Base-by-base conservation (phyloP, 1,139 yeast genomes). In the Fermentozyma sake region DNA sequence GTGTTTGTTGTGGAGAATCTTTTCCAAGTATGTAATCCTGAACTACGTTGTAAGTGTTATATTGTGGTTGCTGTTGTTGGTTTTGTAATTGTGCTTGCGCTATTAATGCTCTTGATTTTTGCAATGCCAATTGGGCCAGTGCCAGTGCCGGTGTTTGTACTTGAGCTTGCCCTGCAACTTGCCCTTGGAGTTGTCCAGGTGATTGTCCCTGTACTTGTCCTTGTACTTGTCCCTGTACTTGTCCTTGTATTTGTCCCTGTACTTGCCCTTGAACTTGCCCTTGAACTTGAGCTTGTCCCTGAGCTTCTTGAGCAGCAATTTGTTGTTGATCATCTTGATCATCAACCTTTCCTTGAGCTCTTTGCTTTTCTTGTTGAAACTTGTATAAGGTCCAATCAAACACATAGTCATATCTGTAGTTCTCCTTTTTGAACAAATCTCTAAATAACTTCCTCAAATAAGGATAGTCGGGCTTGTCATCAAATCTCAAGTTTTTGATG, bases 301-400 rank as follows among this genome's bases (percentile, higher is more conserved):
- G 25, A 7, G 12, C 17, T 26, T 16, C 14, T 13, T 16, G 18
- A 21, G 21, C 29, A 21, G 31, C 27, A 20, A 25, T 20, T 18
- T 18, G 24, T 27, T 55, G 61, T 30, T 55, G 61, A 6, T 47
- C 48, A 27, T 42, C 38, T 32, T 44, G 30, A 23, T 40, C 38
- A 26, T 58, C 60, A 20, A 50, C 41, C 41, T 57, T 58, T 27
- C 52, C 54, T 35, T 64, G 71, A 35, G 68, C 73, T 42, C 78
- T 68, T 58, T 79, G 76, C 61, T 80, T 75, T 42, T 72, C 79
- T 42, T 69, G 68, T 41, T 73, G 78, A 61, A 80, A 80, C 63
- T 85, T 79, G 62, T 84, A 81, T 50, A 89, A 76, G 18, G 97
- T 89, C 98, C 98, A 91, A 59, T 91, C 98, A 60, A 87, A 91